Base-by-base conservation (phyloP, 768 basidiomycete genomes). In the Russula dissimulans region DNA sequence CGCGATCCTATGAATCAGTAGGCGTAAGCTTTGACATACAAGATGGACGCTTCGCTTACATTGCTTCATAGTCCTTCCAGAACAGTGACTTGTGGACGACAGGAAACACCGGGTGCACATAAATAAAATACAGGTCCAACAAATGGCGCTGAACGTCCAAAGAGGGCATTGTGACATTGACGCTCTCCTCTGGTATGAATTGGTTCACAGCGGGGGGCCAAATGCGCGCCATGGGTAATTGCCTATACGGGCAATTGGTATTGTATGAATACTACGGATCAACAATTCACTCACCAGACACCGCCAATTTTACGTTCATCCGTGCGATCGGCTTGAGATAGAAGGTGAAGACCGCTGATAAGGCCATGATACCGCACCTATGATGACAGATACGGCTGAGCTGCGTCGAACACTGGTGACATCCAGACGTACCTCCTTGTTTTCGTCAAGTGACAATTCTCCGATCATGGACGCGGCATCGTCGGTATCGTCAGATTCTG, bases 311-410 rank as follows among this genome's bases (percentile, higher is more conserved):
- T 81, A 56, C 86, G 81, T 59, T 81, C 79, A 64, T 89, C 86
- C 38, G 81, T 80, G 29, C 87, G 81, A 62, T 81, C 79, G 57
- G 78, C 84, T 56, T 80, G 76, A 17, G 81, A 81, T n/a, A 92
- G 77, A 36, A 92, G 75, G 62, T 89, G 85, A 31, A 93, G 74
- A 8, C 91, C 91, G 65, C 86, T 86, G 3, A 81, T 76, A 71
- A 83, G 79, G 14, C 91, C 89, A 60, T 94, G 93, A 69, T 86
- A 95, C 58, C 92, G 86, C 47, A 95, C 81, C 84, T 95, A 69
- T 9, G 57, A 39, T n/a, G 32, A 50, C 38, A 57, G 22, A 61
- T 67, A 56, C 74, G 69, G 54, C 71, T 70, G 50, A 77, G 63
- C 5, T 62, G 61, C 9, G n/a, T 36, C 34, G 29, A 70, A 57